These are phyloP conservation scores for Gastrolobium villosum DNA, from an alignment of 306 rosid genomes.

Conservation along the genomic window DNA sequence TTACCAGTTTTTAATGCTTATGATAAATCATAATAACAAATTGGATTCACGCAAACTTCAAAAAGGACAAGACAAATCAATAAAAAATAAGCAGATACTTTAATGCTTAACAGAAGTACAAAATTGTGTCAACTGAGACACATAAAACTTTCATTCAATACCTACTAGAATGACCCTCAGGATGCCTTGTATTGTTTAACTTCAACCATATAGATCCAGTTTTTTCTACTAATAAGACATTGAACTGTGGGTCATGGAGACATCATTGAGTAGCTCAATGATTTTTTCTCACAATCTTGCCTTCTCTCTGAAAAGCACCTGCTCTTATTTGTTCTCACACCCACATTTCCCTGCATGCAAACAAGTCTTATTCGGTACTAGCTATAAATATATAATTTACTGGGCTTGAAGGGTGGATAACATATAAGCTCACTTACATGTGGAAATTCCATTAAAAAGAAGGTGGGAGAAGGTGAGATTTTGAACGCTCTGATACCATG, in stretches of 20 bases:
- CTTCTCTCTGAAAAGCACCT: background rate
- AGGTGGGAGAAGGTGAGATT: no score
- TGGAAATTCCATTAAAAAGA: no score
- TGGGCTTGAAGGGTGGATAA: no score
- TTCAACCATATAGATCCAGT: slow-evolving; percentile 16
- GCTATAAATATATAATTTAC: background rate
- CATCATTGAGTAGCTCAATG: slow-evolving; percentile 3
- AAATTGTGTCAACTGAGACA: slow-evolving; percentile 33
- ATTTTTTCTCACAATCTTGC: background rate
- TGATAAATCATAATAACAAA: background rate
- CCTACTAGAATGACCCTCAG: slow-evolving; percentile 38
- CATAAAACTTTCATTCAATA: slow-evolving; percentile 24
- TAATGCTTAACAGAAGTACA: background rate
- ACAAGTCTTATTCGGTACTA: background rate
- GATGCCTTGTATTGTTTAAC: slow-evolving; percentile 39
- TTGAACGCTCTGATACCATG: no score
- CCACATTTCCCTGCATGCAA: background rate
- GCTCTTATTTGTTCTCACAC: background rate
- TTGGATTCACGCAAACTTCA: no score
- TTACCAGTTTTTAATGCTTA: background rate
- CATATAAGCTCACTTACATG: no score
- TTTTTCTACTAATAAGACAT: background rate
- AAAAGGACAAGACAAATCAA: slow-evolving; percentile 30
- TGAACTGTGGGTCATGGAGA: background rate
- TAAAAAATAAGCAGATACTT: slow-evolving; percentile 10